Evolutionary conservation across 1,139 yeast species (phyloP), one percentile per base, ranked within the genome.

Genomic region (Sugiyamaella novakii): DNA sequence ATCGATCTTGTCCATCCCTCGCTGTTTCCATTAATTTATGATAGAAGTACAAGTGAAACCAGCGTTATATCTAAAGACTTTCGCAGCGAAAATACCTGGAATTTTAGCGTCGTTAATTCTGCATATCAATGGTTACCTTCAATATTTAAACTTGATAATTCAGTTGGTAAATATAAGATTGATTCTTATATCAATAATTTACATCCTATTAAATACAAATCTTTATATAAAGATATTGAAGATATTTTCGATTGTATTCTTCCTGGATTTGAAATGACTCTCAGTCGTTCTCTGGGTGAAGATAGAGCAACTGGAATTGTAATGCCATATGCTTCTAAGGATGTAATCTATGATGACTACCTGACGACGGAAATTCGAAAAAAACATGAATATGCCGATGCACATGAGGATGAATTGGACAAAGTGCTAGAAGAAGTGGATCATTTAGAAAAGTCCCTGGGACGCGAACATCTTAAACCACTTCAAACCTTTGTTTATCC

Each of bases 1-100:
- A 58, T 72, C 24, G 76, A 74, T 55, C 60, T 74, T 29, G 74
- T 74, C 3, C 77, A 74, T 54, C 78, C 78, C 6, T 73, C 77
- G 14, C 60, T 74, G 43, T 73, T 65, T 49, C 75, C 75, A 0
- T 56, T 73, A 5, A 68, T 64, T 41, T 74, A 72, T 47, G 72
- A 68, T 0, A 60, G 50, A 10, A 70, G 75, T 4, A 70, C 72
- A 1, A 54, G 67, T 11, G 37, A 56, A 1, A 47, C 40, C 12
- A 19, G 22, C 2, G 45, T 28, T 11, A 25, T 24, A 3, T 10
- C 8, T 5, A 10, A 22, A 10, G 17, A 5, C 5, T 22, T 22
- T 22, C n/a, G n/a, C n/a, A n/a, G n/a, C n/a, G n/a, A 19, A 19
- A 15, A 18, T 33, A 24, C 14, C 39, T 33, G 6, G 25, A 24